These are phyloP conservation scores for Umbilicus rupestris DNA, from an alignment of 164 flowering plant genomes.

Conservation along the genomic window DNA sequence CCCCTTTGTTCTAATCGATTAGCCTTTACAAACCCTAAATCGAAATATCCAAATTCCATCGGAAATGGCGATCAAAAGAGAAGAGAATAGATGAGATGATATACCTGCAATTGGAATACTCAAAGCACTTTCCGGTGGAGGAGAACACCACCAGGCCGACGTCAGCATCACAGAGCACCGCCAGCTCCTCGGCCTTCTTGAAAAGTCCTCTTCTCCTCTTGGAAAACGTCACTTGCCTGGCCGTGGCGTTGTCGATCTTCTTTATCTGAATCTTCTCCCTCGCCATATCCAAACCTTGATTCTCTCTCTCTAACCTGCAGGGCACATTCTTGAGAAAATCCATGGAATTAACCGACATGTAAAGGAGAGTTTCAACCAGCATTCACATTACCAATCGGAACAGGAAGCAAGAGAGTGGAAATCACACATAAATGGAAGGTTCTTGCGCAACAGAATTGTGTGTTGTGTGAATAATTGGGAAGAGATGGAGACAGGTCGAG, in stretches of 20 bases:
- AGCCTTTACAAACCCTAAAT: neutral
- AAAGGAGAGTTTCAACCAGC: neutral
- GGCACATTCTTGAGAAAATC: neutral
- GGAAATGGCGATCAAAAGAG: neutral
- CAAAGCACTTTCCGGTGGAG: constrained; percentile 50
- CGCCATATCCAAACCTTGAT: constrained; percentile 24
- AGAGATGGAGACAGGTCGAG: neutral
- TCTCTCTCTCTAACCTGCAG: constrained; percentile 2
- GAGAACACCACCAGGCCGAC: constrained; percentile 56
- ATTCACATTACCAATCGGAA: neutral
- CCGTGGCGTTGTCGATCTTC: constrained; percentile 55
- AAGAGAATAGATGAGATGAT: too few relatives aligned
- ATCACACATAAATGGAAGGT: neutral
- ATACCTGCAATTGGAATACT: constrained; percentile 50
- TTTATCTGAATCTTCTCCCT: constrained; percentile 61
- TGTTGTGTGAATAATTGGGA: neutral
- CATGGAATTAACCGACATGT: constrained; percentile 4
- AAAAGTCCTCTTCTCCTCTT: constrained; percentile 57
- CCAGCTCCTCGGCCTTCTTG: constrained; percentile 59
- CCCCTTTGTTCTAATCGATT: too few relatives aligned
- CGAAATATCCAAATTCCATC: too few relatives aligned
- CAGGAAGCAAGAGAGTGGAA: neutral
- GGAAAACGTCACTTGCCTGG: constrained; percentile 61
- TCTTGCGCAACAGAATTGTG: neutral
- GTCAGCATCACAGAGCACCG: constrained; percentile 59